These are phyloP conservation scores for Blastobotrys robertii DNA, from an alignment of 805 yeast genomes.

Conservation along the genomic window DNA sequence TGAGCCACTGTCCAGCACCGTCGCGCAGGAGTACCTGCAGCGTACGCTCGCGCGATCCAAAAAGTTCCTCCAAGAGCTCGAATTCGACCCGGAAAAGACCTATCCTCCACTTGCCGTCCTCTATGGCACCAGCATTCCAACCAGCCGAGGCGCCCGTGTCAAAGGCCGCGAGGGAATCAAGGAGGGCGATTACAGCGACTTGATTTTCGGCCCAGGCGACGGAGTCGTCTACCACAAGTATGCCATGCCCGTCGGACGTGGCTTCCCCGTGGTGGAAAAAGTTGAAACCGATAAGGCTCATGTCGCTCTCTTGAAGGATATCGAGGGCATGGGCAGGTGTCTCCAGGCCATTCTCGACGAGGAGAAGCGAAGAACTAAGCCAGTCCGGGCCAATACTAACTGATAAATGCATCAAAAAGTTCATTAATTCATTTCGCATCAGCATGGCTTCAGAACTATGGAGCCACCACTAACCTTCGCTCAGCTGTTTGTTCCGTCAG, in stretches of 20 bases:
- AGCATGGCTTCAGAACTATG: not conserved
- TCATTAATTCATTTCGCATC: not conserved
- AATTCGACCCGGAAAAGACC: slow-evolving; percentile 38
- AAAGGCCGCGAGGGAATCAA: slow-evolving; percentile 49
- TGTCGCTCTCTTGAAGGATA: slow-evolving; percentile 67
- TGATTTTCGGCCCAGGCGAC: slow-evolving; percentile 84
- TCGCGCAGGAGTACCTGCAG: slow-evolving; percentile 53
- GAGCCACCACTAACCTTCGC: not conserved
- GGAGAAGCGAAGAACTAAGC: slow-evolving; percentile 5
- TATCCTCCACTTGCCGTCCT: slow-evolving; percentile 83
- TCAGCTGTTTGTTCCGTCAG: not conserved
- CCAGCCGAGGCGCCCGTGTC: slow-evolving; percentile 73
- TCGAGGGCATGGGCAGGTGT: slow-evolving; percentile 63
- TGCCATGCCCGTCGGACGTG: slow-evolving; percentile 68
- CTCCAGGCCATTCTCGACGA: slow-evolving; percentile 49
- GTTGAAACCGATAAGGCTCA: slow-evolving; percentile 62
- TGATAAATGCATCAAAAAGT: not conserved
- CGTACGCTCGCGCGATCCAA: slow-evolving; percentile 54
- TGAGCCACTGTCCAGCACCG: slow-evolving; percentile 28
- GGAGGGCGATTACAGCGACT: slow-evolving; percentile 64
- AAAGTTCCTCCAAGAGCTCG: slow-evolving; percentile 45
- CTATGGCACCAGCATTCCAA: slow-evolving; percentile 74
- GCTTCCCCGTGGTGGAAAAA: slow-evolving; percentile 62
- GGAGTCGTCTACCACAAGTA: slow-evolving; percentile 82
- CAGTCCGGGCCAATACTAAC: not conserved